Base-by-base conservation (phyloP, 441 rosid species). In the Flueggea neowawraea region DNA sequence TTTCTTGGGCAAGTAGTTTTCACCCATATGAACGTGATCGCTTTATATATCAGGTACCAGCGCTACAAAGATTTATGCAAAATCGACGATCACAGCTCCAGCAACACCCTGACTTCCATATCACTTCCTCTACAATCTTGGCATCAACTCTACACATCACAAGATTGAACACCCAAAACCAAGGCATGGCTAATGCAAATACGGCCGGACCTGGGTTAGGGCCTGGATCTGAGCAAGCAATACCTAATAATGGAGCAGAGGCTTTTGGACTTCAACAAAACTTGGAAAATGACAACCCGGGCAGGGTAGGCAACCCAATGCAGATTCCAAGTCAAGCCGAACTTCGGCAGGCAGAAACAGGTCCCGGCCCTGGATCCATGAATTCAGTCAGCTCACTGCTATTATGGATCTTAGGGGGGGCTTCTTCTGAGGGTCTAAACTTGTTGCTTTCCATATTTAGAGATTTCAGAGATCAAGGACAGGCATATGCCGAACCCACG, bases 101-200 rank as follows among this genome's bases (percentile, higher is more conserved):
- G 65, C 97, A 86, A 55, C 97, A 84, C 61, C 96, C 96, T 0
- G 96, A 87, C 76, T 89, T 86, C 82, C 99, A 89, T 68, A 86
- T 91, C 73, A 91, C 97, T 57, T 91, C 99, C 4, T 95, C 99
- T 5, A 95, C 99, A 52, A 83, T 95, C 68, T 86, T 95, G 36
- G 97, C 99, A 50, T 95, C 99, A 10, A 89, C 96, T 9, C 65
- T 95, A 68, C 99, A 95, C 82, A 89, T 91, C 74, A 88, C 97
- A 55, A 79, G 97, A 66, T 67, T 95, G 62, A 88, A 87, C 76
- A 72, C 84, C 6, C 79, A 88, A 80, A 89, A 75, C 69, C 84
- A 71, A 15, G 76, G 74, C 69, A 77, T 82, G 6, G 67, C 70
- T 14, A 84, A 74, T 72, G 49, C 80, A 1, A 87, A 76, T 59